phyloP scores from a whole-genome alignment of 169 alveolate genomes.

The Ophryocystis elektroscirrha region DNA sequence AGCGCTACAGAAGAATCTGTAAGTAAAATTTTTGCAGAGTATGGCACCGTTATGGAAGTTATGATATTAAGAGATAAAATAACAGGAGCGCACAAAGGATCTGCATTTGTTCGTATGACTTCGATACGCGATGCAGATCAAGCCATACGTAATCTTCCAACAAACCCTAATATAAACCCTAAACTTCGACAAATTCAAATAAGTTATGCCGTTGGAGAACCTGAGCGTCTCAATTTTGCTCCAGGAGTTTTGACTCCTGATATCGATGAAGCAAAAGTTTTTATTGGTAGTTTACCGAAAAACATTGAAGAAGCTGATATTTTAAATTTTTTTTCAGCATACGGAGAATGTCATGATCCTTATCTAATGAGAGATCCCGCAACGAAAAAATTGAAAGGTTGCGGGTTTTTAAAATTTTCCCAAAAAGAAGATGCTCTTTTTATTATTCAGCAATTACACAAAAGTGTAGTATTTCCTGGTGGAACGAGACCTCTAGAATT shows the following conservation, averaged over 20 bases:
- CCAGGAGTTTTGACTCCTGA: slow-evolving; percentile 48
- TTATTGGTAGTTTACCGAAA: slow-evolving; percentile 61
- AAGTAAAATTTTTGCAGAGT: slow-evolving; percentile 46
- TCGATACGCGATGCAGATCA: slow-evolving; percentile 63
- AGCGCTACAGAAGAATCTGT: slow-evolving; percentile 45
- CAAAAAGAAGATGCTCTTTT: slow-evolving; percentile 60
- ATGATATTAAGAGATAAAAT: slow-evolving; percentile 45
- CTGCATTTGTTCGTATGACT: slow-evolving; percentile 52
- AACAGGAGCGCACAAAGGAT: slow-evolving; percentile 49
- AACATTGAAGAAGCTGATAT: slow-evolving; percentile 44
- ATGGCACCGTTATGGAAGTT: slow-evolving; percentile 55
- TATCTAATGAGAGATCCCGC: slow-evolving; percentile 48
- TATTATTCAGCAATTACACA: slow-evolving; percentile 42
- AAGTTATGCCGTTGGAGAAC: slow-evolving; percentile 60
- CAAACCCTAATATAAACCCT: slow-evolving; percentile 38
- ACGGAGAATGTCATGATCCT: slow-evolving; percentile 54
- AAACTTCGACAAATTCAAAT: slow-evolving; percentile 53
- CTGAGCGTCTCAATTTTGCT: slow-evolving; percentile 47
- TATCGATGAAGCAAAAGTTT: slow-evolving; percentile 51
- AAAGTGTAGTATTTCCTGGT: slow-evolving; percentile 47
- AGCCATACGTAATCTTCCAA: slow-evolving; percentile 53
- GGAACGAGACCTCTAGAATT: slow-evolving; percentile 57
- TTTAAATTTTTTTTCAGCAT: slow-evolving; percentile 40
- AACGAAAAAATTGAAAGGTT: slow-evolving; percentile 52
- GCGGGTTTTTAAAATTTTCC: slow-evolving; percentile 57